Percentiles rank a stretch among this genome's conserved stretches.
These are phyloP conservation scores for Cucurbita maxima DNA, from an alignment of 306 rosid genomes.

Conservation along the genomic window DNA sequence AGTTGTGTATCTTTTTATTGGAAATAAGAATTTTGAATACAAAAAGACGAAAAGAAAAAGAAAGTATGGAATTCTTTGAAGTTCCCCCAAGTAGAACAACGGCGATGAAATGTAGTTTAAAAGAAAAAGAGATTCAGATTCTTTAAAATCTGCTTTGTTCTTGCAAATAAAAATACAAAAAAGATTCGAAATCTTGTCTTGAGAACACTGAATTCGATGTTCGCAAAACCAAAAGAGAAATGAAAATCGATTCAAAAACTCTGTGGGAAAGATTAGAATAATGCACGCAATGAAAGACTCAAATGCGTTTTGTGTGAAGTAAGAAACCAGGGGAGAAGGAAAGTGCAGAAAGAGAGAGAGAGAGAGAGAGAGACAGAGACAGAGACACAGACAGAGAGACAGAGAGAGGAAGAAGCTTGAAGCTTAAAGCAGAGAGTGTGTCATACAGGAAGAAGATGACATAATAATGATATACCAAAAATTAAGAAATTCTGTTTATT, in stretches of 20 bases:
- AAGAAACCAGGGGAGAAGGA: conserved; percentile 35
- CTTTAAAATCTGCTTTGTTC: not conserved
- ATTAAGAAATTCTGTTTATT: not conserved
- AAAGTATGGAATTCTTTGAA: not conserved
- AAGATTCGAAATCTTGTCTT: not conserved
- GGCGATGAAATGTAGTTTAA: not conserved
- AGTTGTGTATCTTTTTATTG: not conserved
- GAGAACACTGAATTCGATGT: not conserved
- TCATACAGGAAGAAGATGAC: not conserved
- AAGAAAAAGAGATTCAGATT: not conserved
- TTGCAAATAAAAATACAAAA: not conserved
- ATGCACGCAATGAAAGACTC: conserved; percentile 14
- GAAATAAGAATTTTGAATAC: not conserved
- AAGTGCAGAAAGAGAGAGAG: not conserved
- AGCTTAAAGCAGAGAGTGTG: not conserved
- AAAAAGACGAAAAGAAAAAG: not conserved
- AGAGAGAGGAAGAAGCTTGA: not conserved
- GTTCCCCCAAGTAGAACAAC: not conserved
- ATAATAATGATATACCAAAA: not conserved
- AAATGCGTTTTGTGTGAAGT: conserved; percentile 20
- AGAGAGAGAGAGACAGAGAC: not conserved
- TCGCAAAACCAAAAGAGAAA: not conserved
- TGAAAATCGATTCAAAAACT: conserved; percentile 16
- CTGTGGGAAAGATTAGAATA: conserved; percentile 9
- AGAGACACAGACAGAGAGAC: too few relatives aligned